Percentiles rank a stretch among this genome's conserved stretches.
These are phyloP conservation scores for Aspergillus ellipticus DNA, from an alignment of 495 filamentous ascomycete species.

Conservation along the genomic window DNA sequence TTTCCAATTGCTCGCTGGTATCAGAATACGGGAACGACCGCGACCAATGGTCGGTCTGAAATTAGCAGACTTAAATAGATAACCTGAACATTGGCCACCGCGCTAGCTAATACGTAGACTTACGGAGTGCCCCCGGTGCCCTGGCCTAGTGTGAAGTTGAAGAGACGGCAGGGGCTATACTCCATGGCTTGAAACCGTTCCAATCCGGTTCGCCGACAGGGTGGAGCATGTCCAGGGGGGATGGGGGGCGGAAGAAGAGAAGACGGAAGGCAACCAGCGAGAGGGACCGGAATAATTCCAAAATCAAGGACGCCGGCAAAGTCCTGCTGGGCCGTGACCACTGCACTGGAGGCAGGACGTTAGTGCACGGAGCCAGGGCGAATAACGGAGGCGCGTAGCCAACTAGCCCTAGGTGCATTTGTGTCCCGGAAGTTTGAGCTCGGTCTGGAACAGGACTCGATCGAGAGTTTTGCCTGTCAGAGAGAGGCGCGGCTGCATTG, in stretches of 20 bases:
- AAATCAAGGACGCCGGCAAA: not conserved
- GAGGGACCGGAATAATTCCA: constrained; percentile 7
- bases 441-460: not conserved
- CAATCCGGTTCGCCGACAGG: too few relatives aligned
- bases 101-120: not conserved
- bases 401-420: not conserved
- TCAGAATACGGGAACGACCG: constrained; percentile 4
- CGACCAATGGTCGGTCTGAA: constrained; percentile 7
- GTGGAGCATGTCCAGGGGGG: not conserved
- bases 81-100: not conserved
- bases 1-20: constrained; percentile 4
- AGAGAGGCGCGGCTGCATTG: not conserved
- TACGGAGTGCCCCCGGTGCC: not conserved
- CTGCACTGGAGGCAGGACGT: not conserved
- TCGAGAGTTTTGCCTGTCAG: not conserved
- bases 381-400: too few relatives aligned
- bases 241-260: not conserved
- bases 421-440: not conserved
- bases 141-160: constrained; percentile 14
- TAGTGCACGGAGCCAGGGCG: not conserved
- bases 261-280: not conserved
- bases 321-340: not conserved
- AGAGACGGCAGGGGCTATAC: not conserved
- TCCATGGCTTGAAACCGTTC: not conserved
- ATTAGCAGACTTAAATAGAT: not conserved